phyloP scores from a whole-genome alignment of 192 early-diverging fungal genomes.

The Diversispora epigaea region DNA sequence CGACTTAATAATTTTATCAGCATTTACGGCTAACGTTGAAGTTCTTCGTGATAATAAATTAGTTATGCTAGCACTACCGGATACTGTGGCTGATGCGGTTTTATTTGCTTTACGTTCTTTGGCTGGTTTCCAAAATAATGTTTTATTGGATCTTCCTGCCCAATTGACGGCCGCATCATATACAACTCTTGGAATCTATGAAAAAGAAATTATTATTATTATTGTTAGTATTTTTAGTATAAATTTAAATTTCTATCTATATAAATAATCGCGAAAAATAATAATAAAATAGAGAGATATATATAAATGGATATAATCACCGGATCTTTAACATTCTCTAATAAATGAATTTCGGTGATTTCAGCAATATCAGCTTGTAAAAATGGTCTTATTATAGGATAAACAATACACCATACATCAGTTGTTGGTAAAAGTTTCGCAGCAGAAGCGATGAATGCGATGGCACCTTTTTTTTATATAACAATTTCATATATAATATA shows the following conservation, averaged over 20 bases:
- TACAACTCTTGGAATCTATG: slow-evolving; percentile 52
- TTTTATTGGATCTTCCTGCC: slow-evolving; percentile 47
- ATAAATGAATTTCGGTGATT: slow-evolving; percentile 57
- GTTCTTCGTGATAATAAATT: slow-evolving; percentile 18
- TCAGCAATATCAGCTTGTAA: slow-evolving; percentile 64
- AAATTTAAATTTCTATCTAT: too few species aligned
- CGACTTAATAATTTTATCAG: slow-evolving; percentile 41
- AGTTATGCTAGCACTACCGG: neutral
- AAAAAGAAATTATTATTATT: neutral
- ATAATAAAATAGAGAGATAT: neutral
- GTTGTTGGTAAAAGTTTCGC: slow-evolving; percentile 62
- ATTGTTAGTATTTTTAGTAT: too few species aligned
- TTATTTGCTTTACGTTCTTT: slow-evolving; percentile 40
- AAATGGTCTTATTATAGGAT: slow-evolving; percentile 69
- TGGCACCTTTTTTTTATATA: slow-evolving; percentile 45
- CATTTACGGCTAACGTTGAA: slow-evolving; percentile 24
- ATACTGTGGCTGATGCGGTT: slow-evolving; percentile 28
- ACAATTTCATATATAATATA: neutral
- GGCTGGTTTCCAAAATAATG: slow-evolving; percentile 55
- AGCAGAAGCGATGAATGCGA: slow-evolving; percentile 67
- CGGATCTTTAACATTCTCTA: slow-evolving; percentile 69
- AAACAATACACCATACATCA: slow-evolving; percentile 77
- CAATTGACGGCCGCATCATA: slow-evolving; percentile 61
- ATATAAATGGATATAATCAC: slow-evolving; percentile 36
- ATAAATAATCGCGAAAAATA: neutral